These are phyloP conservation scores for Aspergillus leporis DNA, from an alignment of 495 filamentous ascomycete genomes.

Conservation along the genomic window DNA sequence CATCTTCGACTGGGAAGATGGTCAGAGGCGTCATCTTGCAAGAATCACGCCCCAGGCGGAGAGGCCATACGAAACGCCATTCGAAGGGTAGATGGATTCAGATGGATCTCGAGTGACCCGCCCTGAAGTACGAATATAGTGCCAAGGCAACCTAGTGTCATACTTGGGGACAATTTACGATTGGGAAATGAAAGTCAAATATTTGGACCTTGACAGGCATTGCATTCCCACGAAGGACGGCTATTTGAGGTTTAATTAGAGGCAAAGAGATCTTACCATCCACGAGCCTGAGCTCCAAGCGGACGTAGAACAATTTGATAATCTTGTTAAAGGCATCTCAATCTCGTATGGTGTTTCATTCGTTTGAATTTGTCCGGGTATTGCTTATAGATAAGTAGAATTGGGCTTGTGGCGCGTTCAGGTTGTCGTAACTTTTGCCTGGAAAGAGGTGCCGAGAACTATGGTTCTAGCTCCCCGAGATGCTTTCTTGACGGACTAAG, in stretches of 20 bases:
- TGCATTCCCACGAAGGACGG: neutral
- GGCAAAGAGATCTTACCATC: neutral
- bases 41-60: conserved; percentile 86
- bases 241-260: neutral
- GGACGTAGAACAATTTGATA: neutral
- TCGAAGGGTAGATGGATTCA: conserved; percentile 42
- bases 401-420: neutral
- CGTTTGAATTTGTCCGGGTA: neutral
- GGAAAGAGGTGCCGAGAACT: neutral
- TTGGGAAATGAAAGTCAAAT: conserved; percentile 8
- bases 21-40: conserved; percentile 76
- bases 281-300: neutral
- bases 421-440: neutral
- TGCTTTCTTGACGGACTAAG: neutral
- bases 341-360: neutral
- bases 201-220: neutral
- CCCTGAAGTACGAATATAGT: neutral
- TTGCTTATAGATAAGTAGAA: neutral
- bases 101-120: neutral
- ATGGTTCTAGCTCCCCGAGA: neutral
- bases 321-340: neutral
- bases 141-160: neutral
- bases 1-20: conserved; percentile 78
- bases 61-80: conserved; percentile 62
- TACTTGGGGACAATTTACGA: conserved; percentile 1